These are phyloP conservation scores for Sporopachydermia cereana DNA, from an alignment of 1,139 yeast genomes.

Conservation along the genomic window DNA sequence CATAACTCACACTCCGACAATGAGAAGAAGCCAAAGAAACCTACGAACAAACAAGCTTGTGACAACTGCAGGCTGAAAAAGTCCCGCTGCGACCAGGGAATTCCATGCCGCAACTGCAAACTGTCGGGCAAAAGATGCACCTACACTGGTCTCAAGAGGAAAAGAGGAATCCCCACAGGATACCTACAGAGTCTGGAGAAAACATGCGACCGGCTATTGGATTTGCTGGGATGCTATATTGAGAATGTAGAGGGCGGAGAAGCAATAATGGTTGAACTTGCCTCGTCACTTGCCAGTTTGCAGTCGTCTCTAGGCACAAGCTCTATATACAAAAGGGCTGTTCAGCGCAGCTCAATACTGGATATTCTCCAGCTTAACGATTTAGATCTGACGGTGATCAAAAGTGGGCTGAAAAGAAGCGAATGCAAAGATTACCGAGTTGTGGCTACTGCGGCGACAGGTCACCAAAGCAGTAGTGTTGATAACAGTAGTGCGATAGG, in stretches of 20 bases:
- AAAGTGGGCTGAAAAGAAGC: constrained; percentile 2
- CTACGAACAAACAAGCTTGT: background rate
- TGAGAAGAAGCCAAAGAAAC: constrained; percentile 1
- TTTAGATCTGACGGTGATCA: constrained; percentile 1
- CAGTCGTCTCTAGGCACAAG: constrained; percentile 7
- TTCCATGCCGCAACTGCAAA: constrained; percentile 12
- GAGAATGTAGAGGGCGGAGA: constrained; percentile 6
- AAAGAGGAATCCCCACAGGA: constrained; percentile 15
- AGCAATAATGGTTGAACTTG: constrained; percentile 5
- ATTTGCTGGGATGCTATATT: constrained; percentile 11
- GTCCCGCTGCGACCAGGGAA: constrained; percentile 5
- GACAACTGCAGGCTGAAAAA: background rate
- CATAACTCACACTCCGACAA: too few relatives aligned
- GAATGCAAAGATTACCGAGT: constrained; percentile 3
- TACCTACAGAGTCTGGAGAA: constrained; percentile 13
- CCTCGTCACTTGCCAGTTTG: background rate
- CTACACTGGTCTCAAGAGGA: constrained; percentile 13
- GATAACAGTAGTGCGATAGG: background rate
- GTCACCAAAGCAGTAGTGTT: background rate
- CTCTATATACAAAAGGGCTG: constrained; percentile 8
- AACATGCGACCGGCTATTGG: constrained; percentile 11
- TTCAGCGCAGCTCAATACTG: constrained; percentile 8
- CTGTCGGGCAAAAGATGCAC: constrained; percentile 12
- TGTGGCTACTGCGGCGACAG: background rate
- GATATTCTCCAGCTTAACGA: constrained; percentile 1